phyloP scores from a whole-genome alignment of 2,329 filamentous ascomycete species.

The Diplodia corticola region DNA sequence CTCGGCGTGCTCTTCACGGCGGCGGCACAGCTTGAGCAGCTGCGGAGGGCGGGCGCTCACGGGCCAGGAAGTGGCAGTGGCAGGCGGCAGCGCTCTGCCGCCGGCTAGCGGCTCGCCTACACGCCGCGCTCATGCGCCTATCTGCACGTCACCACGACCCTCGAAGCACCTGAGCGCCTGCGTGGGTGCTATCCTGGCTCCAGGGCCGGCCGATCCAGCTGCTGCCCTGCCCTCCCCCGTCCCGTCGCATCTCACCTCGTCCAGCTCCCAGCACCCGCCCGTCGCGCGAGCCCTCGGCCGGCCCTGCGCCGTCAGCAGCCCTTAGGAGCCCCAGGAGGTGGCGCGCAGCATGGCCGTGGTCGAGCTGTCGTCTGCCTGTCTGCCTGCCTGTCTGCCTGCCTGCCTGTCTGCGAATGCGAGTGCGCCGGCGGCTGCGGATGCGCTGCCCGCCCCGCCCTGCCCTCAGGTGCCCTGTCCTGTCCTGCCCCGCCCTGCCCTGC shows the following conservation, averaged over 20 bases:
- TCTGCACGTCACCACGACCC: slow-evolving; percentile 21
- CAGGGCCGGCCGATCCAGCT: slow-evolving; percentile 15
- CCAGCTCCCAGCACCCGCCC: neutral
- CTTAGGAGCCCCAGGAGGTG: slow-evolving; percentile 16
- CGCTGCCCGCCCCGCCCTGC: neutral
- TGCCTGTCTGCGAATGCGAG: neutral
- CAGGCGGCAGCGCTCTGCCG: neutral
- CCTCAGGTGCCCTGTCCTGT: too few species aligned
- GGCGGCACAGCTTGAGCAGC: neutral
- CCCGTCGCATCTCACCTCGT: slow-evolving; percentile 8
- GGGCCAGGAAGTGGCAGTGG: neutral
- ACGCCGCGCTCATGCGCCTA: slow-evolving; percentile 19
- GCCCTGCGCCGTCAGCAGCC: slow-evolving; percentile 20
- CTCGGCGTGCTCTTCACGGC: neutral
- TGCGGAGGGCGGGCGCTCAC: neutral
- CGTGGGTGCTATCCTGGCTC: slow-evolving; percentile 14
- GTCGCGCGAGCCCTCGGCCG: slow-evolving; percentile 20
- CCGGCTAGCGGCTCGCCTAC: slow-evolving; percentile 15
- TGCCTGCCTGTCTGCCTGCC: neutral
- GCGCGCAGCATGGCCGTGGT: slow-evolving; percentile 1
- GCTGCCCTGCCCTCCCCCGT: slow-evolving; percentile 1
- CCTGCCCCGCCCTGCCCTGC: neutral
- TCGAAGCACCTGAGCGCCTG: slow-evolving; percentile 8
- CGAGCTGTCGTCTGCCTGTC: neutral
- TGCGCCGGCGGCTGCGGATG: neutral